phyloP scores from a whole-genome alignment of 805 yeast genomes.

The Metschnikowia drakensbergensis region DNA sequence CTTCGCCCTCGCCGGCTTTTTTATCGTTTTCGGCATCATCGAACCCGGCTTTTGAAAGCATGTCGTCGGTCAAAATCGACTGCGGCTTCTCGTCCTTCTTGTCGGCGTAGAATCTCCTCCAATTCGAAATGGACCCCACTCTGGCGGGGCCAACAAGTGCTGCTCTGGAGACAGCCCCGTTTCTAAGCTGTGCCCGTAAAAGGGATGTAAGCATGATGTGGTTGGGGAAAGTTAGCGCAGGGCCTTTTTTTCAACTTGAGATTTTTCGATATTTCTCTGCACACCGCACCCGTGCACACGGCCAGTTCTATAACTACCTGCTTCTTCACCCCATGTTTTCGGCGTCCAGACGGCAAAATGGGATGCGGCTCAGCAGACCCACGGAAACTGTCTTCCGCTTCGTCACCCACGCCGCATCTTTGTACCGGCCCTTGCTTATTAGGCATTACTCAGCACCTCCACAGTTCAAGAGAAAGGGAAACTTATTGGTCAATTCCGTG shows the following conservation, averaged over 20 bases:
- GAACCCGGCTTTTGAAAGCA: constrained; percentile 80
- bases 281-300: constrained; percentile 4
- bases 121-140: background rate
- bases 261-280: constrained; percentile 1
- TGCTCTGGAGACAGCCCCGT: constrained; percentile 5
- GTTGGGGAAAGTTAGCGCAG: background rate
- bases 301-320: background rate
- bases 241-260: constrained; percentile 1
- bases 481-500: constrained; percentile 17
- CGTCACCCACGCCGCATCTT: background rate
- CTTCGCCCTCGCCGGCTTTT: constrained; percentile 8
- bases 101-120: constrained; percentile 15
- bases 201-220: constrained; percentile 9
- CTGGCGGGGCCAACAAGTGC: constrained; percentile 2
- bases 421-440: background rate
- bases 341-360: background rate
- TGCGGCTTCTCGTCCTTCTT: constrained; percentile 28
- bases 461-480: constrained; percentile 11
- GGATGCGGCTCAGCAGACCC: background rate
- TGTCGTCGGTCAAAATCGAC: constrained; percentile 73
- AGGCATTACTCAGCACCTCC: constrained; percentile 12
- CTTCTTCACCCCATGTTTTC: background rate
- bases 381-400: background rate
- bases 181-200: constrained; percentile 9
- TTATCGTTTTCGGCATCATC: constrained; percentile 39